Conservation (phyloP, 108 stramenopile species). For the Nitzschia sp. region DNA sequence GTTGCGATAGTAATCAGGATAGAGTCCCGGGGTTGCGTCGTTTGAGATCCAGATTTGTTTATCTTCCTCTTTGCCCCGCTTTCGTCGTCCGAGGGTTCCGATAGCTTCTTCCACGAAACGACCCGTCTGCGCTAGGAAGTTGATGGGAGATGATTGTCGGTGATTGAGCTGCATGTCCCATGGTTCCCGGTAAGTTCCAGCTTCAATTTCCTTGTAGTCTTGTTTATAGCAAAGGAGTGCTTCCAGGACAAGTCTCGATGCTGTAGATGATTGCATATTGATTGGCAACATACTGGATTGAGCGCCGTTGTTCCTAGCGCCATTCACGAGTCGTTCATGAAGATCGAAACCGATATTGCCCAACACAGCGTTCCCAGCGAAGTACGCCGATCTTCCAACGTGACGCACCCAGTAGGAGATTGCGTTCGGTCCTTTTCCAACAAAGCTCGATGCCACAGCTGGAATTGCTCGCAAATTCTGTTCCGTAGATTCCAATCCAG, state of each 20-base stretch:
- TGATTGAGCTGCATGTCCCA: conserved; percentile 35
- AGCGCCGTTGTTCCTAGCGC: background rate
- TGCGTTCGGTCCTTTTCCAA: background rate
- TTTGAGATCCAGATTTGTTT: background rate
- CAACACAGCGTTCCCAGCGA: conserved; percentile 25
- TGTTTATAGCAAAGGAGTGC: conserved; percentile 32
- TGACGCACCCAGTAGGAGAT: conserved; percentile 27
- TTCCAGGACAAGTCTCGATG: conserved; percentile 17
- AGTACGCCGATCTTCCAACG: conserved; percentile 23
- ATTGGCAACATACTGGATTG: background rate
- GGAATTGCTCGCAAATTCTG: conserved; percentile 1
- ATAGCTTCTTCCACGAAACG: conserved; percentile 30
- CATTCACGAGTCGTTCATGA: conserved; percentile 18
- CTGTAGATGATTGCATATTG: background rate
- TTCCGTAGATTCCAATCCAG: conserved; percentile 12
- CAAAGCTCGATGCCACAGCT: background rate
- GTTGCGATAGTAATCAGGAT: conserved; percentile 47
- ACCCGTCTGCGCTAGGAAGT: conserved; percentile 13
- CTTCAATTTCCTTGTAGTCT: conserved; percentile 24
- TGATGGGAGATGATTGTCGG: conserved; percentile 33
- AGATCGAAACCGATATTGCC: conserved; percentile 17
- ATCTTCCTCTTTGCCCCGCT: conserved; percentile 6
- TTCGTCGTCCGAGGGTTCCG: conserved; percentile 28
- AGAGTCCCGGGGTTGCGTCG: conserved; percentile 3
- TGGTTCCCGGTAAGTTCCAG: conserved; percentile 25